Evolutionary conservation across 768 basidiomycete genomes (phyloP).

Genomic region (Russula lepida): DNA sequence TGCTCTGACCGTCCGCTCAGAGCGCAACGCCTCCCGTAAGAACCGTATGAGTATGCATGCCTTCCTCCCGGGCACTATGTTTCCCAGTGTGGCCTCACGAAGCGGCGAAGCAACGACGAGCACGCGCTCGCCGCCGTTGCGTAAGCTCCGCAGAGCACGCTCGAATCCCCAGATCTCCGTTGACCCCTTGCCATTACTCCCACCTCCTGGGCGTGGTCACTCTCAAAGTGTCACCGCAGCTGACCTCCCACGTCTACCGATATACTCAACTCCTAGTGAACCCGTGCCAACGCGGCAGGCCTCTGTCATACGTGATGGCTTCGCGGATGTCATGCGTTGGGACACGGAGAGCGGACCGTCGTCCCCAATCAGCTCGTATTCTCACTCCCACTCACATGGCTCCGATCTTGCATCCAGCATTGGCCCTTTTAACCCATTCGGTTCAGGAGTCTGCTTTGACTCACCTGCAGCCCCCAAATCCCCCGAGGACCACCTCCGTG

Average conservation of each 20-base stretch:
- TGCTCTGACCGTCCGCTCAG: slow-evolving; percentile 9
- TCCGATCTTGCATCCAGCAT: slow-evolving; percentile 16
- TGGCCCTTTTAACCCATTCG: slow-evolving; percentile 51
- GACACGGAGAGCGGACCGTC: slow-evolving; percentile 27
- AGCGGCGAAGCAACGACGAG: slow-evolving; percentile 4
- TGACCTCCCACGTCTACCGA: slow-evolving; percentile 43
- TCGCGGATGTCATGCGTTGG: slow-evolving; percentile 63
- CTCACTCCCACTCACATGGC: slow-evolving; percentile 21
- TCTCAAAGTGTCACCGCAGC: slow-evolving; percentile 73
- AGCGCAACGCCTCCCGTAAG: slow-evolving; percentile 30
- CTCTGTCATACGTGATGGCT: slow-evolving; percentile 40
- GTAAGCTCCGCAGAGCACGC: slow-evolving; percentile 62
- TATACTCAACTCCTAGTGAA: slow-evolving; percentile 1
- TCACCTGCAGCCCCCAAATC: slow-evolving; percentile 47
- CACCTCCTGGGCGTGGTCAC: slow-evolving; percentile 49
- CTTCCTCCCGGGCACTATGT: slow-evolving; percentile 42
- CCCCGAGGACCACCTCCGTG: slow-evolving; percentile 30
- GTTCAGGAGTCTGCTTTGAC: slow-evolving; percentile 52
- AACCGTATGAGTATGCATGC: slow-evolving; percentile 65
- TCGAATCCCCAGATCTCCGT: slow-evolving; percentile 56
- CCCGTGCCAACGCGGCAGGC: slow-evolving; percentile 15
- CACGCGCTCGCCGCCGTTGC: slow-evolving; percentile 31
- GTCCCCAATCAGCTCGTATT: slow-evolving; percentile 32
- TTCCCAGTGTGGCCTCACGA: slow-evolving; percentile 31
- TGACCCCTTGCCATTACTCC: slow-evolving; percentile 22